These are phyloP conservation scores for Colletotrichum theobromicola DNA, from an alignment of 2,329 filamentous ascomycete species.

Conservation along the genomic window DNA sequence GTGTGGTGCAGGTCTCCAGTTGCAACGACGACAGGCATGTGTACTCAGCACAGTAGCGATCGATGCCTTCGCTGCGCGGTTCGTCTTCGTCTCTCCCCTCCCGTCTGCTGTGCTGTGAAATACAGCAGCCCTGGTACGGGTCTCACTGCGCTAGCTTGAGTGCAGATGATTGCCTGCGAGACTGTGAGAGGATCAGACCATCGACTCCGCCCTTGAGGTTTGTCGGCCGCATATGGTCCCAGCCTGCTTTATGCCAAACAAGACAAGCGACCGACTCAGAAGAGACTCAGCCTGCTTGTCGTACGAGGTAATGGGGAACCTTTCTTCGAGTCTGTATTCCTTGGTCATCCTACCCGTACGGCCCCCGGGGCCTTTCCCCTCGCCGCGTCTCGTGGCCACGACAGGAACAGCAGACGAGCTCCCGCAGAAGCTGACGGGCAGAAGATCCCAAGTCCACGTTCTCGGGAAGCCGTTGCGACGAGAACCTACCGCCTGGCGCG, in stretches of 20 bases:
- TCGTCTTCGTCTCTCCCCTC: neutral
- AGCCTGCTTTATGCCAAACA: conserved; percentile 7
- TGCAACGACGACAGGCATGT: neutral
- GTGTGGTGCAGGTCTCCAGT: neutral
- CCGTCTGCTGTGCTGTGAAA: neutral
- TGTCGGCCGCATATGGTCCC: conserved; percentile 14
- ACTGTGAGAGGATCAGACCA: conserved; percentile 18
- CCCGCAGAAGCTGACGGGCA: neutral
- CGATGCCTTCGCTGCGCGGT: neutral
- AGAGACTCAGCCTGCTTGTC: neutral
- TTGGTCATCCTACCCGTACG: neutral
- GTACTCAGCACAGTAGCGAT: neutral
- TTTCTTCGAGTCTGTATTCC: neutral
- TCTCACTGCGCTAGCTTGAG: conserved; percentile 7
- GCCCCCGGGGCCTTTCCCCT: neutral
- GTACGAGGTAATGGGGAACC: neutral
- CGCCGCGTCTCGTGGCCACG: neutral
- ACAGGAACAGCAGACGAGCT: neutral
- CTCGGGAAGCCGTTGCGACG: conserved; percentile 10
- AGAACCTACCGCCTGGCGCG: neutral
- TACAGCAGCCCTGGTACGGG: neutral
- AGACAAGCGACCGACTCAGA: neutral
- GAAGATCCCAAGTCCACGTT: conserved; percentile 23
- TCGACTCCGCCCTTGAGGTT: conserved; percentile 8
- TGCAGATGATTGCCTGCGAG: neutral